These are phyloP conservation scores for Asterochloris erici DNA, from an alignment of 139 green algal genomes.

Conservation along the genomic window DNA sequence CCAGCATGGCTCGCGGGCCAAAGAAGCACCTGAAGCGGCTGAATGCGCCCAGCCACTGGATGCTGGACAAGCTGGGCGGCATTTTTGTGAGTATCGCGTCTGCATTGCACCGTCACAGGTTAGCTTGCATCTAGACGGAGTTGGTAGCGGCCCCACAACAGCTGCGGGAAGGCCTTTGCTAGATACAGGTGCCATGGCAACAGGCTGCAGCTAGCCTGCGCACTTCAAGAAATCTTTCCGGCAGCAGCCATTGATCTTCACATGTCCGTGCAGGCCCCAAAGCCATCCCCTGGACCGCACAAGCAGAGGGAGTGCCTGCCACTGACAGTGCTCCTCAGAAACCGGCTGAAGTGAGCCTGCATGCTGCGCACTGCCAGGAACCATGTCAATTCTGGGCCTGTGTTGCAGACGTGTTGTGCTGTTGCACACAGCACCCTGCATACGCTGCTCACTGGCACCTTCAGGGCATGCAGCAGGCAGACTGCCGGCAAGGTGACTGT, in stretches of 20 bases:
- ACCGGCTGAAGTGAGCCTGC: conserved; percentile 90
- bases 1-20: conserved; percentile 59
- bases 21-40: conserved; percentile 99
- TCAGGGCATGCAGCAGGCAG: neutral
- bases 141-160: too few relatives aligned
- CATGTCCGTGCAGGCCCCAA: conserved; percentile 80
- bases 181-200: too few relatives aligned
- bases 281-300: conserved; percentile 95
- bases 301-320: conserved; percentile 98
- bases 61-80: conserved; percentile 99
- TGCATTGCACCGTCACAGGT: neutral
- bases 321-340: conserved; percentile 94
- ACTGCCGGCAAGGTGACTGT: neutral
- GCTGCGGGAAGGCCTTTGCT: too few relatives aligned
- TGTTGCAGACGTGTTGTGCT: too few relatives aligned
- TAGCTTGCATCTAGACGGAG: too few relatives aligned
- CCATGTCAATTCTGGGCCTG: too few relatives aligned
- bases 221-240: neutral
- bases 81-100: conserved; percentile 85
- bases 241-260: neutral
- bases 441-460: neutral
- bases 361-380: neutral
- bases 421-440: neutral
- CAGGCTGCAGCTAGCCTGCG: too few relatives aligned
- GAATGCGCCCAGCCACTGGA: conserved; percentile 98